Percentiles rank a stretch among this genome's conserved stretches.
Conservation (phyloP, 768 basidiomycete genomes). For the Strobilomyces echinocephalus region DNA sequence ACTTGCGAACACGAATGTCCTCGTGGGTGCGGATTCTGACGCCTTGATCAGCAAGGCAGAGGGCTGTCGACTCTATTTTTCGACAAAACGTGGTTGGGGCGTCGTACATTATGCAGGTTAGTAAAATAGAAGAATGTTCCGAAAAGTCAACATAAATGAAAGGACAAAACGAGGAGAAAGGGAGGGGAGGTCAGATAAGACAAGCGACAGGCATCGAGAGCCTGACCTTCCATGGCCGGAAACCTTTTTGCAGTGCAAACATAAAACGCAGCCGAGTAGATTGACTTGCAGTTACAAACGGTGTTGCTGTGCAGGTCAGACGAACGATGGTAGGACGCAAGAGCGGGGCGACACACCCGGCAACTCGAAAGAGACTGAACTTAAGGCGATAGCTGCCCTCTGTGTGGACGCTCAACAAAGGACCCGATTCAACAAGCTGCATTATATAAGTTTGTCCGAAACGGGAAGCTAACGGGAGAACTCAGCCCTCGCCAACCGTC, state of each 20-base stretch:
- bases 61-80: conserved; percentile 65
- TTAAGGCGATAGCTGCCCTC: conserved; percentile 82
- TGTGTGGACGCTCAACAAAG: conserved; percentile 85
- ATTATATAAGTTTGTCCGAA: too few relatives aligned
- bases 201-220: background rate
- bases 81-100: background rate
- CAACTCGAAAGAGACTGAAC: conserved; percentile 82
- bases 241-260: conserved; percentile 97
- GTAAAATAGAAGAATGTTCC: conserved; percentile 16
- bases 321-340: conserved; percentile 2
- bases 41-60: conserved; percentile 92
- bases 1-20: conserved; percentile 80
- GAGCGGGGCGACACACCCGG: conserved; percentile 56
- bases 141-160: conserved; percentile 12
- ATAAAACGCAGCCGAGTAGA: conserved; percentile 85
- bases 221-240: conserved; percentile 89
- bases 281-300: conserved; percentile 86
- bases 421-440: too few relatives aligned
- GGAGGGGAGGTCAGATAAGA: conserved; percentile 20
- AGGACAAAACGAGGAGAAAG: conserved; percentile 11
- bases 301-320: conserved; percentile 49
- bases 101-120: background rate
- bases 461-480: too few relatives aligned
- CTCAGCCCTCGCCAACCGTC: background rate
- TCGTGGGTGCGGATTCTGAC: conserved; percentile 94